Percentiles rank a stretch among this genome's conserved stretches.
phyloP scores from a whole-genome alignment of 352 stramenopile genomes.

The Phytophthora constricta region DNA sequence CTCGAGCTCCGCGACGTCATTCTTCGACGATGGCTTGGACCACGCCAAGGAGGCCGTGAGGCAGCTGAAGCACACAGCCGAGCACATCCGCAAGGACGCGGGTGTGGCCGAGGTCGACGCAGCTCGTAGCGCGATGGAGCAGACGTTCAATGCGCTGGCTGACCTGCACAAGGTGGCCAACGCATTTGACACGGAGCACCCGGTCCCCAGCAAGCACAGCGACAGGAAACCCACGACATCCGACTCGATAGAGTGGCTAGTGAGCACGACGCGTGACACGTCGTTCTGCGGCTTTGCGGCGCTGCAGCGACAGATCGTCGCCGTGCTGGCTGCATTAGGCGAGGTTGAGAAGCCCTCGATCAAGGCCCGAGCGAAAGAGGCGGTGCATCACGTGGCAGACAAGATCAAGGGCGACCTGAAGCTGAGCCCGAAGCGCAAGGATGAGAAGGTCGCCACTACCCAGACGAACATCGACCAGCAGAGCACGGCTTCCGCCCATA shows the following conservation, averaged over 20 bases:
- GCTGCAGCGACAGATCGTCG: constrained; percentile 31
- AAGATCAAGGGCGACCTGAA: constrained; percentile 23
- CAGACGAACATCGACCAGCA: background rate
- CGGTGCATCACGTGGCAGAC: constrained; percentile 28
- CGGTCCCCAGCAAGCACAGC: constrained; percentile 13
- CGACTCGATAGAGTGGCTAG: constrained; percentile 37
- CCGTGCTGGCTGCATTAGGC: constrained; percentile 12
- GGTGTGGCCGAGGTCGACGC: constrained; percentile 12
- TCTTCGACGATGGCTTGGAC: constrained; percentile 37
- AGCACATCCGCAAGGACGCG: constrained; percentile 26
- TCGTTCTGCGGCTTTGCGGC: constrained; percentile 30
- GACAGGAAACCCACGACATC: constrained; percentile 31
- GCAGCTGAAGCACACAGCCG: constrained; percentile 19
- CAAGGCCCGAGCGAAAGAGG: constrained; percentile 30
- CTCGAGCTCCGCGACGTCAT: constrained; percentile 25
- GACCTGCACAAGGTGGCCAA: constrained; percentile 38
- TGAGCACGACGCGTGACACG: constrained; percentile 36
- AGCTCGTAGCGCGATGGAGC: constrained; percentile 32
- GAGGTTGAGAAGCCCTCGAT: constrained; percentile 32
- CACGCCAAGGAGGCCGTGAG: constrained; percentile 39
- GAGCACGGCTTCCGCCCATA: background rate
- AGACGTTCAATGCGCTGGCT: constrained; percentile 35
- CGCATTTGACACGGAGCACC: constrained; percentile 31
- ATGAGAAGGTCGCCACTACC: too few species aligned
- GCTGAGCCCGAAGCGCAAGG: constrained; percentile 10